Conservation (phyloP, 768 basidiomycete species). For the Auricularia cornea region DNA sequence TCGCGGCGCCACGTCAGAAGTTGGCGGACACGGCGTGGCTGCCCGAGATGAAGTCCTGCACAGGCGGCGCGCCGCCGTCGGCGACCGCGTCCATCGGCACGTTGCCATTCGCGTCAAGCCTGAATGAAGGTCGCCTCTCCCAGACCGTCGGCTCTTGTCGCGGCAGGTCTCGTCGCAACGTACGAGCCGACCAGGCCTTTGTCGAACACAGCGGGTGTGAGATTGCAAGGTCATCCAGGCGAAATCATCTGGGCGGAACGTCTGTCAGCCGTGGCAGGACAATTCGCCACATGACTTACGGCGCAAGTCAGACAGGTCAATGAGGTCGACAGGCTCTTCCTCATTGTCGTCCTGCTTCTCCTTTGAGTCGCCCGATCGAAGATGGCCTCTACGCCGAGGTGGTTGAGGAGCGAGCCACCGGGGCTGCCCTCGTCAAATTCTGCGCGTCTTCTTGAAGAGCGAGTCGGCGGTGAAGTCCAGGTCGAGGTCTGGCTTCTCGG, state of each 20-base stretch:
- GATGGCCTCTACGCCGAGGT: conserved; percentile 83
- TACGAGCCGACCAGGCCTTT: conserved; percentile 56
- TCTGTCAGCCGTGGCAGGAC: too few species aligned
- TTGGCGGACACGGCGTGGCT: conserved; percentile 48
- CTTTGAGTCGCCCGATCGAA: conserved; percentile 92
- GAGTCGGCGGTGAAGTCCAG: conserved; percentile 96
- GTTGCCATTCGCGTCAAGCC: conserved; percentile 34
- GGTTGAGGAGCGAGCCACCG: conserved; percentile 93
- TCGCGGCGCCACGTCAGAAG: conserved; percentile 24
- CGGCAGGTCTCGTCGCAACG: conserved; percentile 42
- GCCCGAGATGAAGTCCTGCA: conserved; percentile 63
- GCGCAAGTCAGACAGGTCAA: conserved; percentile 57
- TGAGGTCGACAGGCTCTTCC: conserved; percentile 54
- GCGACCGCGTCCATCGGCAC: conserved; percentile 13
- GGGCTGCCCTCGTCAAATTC: conserved; percentile 99
- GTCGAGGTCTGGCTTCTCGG: conserved; percentile 73
- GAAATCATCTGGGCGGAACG: conserved; percentile 46
- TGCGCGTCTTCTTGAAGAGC: conserved; percentile 94
- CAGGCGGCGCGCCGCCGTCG: conserved; percentile 17
- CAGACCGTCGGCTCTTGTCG: conserved; percentile 22
- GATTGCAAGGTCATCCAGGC: conserved; percentile 62
- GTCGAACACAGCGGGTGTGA: conserved; percentile 77
- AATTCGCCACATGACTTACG: conserved; percentile 25
- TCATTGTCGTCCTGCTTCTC: conserved; percentile 60
- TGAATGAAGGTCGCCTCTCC: conserved; percentile 20